Evolutionary conservation across 495 filamentous ascomycete genomes (phyloP).

Genomic region (Penicillium turbatum): DNA sequence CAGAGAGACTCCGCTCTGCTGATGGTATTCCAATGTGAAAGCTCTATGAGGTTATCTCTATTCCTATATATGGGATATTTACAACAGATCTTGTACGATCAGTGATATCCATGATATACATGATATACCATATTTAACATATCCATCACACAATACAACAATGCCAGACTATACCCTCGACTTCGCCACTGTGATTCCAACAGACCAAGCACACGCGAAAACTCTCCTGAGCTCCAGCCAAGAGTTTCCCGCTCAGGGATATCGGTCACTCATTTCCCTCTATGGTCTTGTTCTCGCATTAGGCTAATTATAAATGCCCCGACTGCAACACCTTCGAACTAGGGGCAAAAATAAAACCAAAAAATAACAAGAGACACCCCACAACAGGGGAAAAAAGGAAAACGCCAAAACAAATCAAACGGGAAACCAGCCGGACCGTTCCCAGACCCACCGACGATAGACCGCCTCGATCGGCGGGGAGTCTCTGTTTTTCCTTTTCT

Average conservation of each 20-base stretch:
- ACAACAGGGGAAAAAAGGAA: neutral
- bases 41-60: neutral
- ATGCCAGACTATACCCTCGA: no score
- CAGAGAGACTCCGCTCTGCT: slow-evolving; percentile 11
- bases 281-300: neutral
- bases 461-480: slow-evolving; percentile 26
- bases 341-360: no score
- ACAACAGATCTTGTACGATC: no score
- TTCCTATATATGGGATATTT: no score
- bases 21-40: slow-evolving; percentile 10
- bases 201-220: slow-evolving; percentile 14
- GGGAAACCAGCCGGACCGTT: slow-evolving; percentile 26
- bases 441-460: slow-evolving; percentile 20
- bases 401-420: slow-evolving; percentile 6
- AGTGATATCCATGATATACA: no score
- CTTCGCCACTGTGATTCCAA: slow-evolving; percentile 14
- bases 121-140: no score
- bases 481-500: neutral
- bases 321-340: neutral
- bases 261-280: neutral
- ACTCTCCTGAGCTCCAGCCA: neutral
- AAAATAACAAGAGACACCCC: slow-evolving; percentile 3
- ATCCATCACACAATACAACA: no score
- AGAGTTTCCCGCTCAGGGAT: neutral
- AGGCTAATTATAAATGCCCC: neutral